Base-by-base conservation (phyloP, 106 monocot genomes). In the Vanilla planifolia region DNA sequence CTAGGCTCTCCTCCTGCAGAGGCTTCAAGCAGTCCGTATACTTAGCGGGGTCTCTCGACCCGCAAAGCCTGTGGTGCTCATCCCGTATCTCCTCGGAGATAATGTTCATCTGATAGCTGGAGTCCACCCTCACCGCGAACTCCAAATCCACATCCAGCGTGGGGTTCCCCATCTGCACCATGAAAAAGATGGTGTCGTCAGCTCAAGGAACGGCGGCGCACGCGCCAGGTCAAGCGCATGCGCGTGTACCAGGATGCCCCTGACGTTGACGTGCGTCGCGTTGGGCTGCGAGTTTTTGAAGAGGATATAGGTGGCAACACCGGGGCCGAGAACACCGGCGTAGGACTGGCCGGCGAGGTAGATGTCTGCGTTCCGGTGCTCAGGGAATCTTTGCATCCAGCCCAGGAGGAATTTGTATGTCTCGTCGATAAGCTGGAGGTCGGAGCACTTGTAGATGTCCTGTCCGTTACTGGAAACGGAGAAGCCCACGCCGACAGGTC, bases 81-180 rank as follows among this genome's bases (percentile, higher is more conserved):
- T 10, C 0, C 7, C 5, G 0, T 7, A 57, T n/a, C 16, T 57
- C 57, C 4, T 57, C 35, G 3, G 57, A 57, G 6, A 57, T 1
- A 13, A 19, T n/a, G 35, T 57, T 57, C 57, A 57, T 57, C 8
- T 35, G 11, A 28, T 30, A 57, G 0, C 2, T 9, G 4, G 57
- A 1, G 10, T 57, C 57, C 2, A 57, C 17, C 35, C 21, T 57
- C 9, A 28, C 13, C 2, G 20, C 4, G 6, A 57, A 57, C 34
- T 34, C 33, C 34, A 35, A 20, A 9, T 35, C 20, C 3, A 0
- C 0, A 9, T 57, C 57, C 34, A 57, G 3, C 13, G 3, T 17
- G 9, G 57, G 57, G 57, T 57, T 57, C 10, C 57, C 57, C 57
- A 57, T 21, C 57, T 57, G n/a, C 57, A 8, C 14, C 3, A n/a